Conservation (phyloP, 2,329 filamentous ascomycete species). For the Hymenoscyphus infarciens region DNA sequence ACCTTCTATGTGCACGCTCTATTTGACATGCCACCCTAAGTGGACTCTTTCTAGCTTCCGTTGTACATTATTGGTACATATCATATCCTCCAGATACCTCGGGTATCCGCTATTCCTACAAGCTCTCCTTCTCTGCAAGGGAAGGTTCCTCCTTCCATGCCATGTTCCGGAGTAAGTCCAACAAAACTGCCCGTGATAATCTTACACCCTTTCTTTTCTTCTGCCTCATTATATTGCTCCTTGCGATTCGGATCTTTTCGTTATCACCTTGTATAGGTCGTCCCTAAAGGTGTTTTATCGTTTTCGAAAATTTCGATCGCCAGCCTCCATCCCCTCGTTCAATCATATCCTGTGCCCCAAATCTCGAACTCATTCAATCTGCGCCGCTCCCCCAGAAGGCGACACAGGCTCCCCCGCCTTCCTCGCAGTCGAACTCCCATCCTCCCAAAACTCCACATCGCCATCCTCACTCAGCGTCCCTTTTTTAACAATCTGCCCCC, state of each 20-base stretch:
- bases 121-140: background rate
- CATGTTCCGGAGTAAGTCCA: background rate
- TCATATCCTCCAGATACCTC: background rate
- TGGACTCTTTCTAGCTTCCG: background rate
- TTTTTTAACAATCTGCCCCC: constrained; percentile 69
- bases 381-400: background rate
- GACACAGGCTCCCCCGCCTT: background rate
- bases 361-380: background rate
- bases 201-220: background rate
- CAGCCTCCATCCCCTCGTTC: background rate
- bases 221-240: background rate
- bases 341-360: background rate
- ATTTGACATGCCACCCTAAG: background rate
- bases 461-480: constrained; percentile 71
- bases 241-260: too few relatives aligned
- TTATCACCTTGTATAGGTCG: too few relatives aligned
- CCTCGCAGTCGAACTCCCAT: constrained; percentile 39
- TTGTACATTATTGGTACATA: background rate
- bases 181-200: background rate
- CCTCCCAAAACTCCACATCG: constrained; percentile 91
- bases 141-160: background rate
- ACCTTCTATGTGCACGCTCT: background rate
- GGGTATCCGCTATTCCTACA: background rate
- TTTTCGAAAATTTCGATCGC: background rate
- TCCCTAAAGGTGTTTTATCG: background rate